Evolutionary conservation across 495 filamentous ascomycete genomes (phyloP).

Genomic region (Coniosporium apollinis): DNA sequence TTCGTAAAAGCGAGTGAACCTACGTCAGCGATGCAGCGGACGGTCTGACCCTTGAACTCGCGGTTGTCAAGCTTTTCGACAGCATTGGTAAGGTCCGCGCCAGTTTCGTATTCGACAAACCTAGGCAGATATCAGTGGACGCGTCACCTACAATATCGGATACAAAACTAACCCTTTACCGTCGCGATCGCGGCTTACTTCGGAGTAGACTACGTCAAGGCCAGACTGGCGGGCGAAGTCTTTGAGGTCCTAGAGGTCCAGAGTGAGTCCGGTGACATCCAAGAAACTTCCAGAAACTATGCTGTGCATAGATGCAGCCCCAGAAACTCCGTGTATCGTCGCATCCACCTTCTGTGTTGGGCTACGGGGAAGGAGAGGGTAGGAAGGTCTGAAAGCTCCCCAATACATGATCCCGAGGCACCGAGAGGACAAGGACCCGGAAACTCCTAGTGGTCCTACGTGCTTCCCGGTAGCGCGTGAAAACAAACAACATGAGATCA

Average conservation of each 20-base stretch:
- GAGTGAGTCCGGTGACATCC: conserved; percentile 38
- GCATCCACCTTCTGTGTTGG: too few species aligned
- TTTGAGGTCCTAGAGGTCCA: conserved; percentile 83
- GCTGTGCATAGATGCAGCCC: too few species aligned
- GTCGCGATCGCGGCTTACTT: conserved; percentile 83
- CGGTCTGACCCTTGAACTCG: conserved; percentile 76
- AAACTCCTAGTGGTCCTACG: too few species aligned
- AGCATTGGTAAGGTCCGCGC: conserved; percentile 71
- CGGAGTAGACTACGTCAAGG: conserved; percentile 94
- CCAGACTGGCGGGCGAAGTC: conserved; percentile 96
- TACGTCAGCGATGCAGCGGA: conserved; percentile 78
- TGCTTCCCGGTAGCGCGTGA: too few species aligned
- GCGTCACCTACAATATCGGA: conserved; percentile 1
- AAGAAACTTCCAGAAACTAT: too few species aligned
- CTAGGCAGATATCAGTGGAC: conserved; percentile 31
- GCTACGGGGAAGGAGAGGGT: too few species aligned
- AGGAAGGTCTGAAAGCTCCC: too few species aligned
- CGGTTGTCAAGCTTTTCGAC: conserved; percentile 82
- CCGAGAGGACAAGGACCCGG: too few species aligned
- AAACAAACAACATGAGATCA: too few species aligned
- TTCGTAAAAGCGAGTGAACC: conserved; percentile 12
- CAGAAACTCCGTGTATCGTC: too few species aligned
- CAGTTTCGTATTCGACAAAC: conserved; percentile 95
- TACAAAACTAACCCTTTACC: conserved; percentile 65
- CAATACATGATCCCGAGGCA: too few species aligned